Evolutionary conservation across 2,329 filamentous ascomycete genomes (phyloP).

Genomic region (Penicillium sp.): DNA sequence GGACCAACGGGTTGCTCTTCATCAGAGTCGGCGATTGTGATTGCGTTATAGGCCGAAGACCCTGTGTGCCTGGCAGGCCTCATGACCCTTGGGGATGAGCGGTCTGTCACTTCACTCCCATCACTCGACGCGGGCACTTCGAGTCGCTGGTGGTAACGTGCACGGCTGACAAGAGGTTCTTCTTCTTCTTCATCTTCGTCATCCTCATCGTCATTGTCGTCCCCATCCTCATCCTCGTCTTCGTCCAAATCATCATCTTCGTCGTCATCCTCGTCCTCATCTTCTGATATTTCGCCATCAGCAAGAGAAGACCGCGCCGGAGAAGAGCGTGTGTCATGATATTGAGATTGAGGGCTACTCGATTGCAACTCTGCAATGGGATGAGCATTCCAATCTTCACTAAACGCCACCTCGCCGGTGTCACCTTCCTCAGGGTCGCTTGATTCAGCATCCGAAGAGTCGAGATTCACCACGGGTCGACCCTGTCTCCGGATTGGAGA

Average conservation of each 20-base stretch:
- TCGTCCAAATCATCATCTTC: not conserved
- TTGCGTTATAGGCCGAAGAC: slow-evolving; percentile 19
- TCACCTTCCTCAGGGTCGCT: slow-evolving; percentile 22
- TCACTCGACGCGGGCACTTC: slow-evolving; percentile 10
- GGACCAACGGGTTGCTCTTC: slow-evolving; percentile 32
- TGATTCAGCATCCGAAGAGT: slow-evolving; percentile 5
- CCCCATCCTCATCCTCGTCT: not conserved
- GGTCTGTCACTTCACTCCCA: slow-evolving; percentile 16
- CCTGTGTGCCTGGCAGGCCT: slow-evolving; percentile 13
- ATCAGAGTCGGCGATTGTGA: slow-evolving; percentile 30
- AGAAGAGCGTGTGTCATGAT: slow-evolving; percentile 7
- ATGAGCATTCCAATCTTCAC: not conserved
- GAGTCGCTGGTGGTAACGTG: not conserved
- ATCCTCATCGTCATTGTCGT: not conserved
- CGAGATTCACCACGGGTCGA: slow-evolving; percentile 10
- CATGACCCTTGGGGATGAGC: slow-evolving; percentile 18
- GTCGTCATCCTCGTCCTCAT: slow-evolving; percentile 3
- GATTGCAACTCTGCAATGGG: not conserved
- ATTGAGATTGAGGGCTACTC: not conserved
- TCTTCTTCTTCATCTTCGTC: slow-evolving; percentile 2
- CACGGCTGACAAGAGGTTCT: slow-evolving; percentile 3
- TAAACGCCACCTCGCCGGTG: slow-evolving; percentile 4
- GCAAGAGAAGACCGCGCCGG: slow-evolving; percentile 2
- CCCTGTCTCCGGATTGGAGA: slow-evolving; percentile 1
- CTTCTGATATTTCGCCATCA: not conserved